Evolutionary conservation across 768 basidiomycete species (phyloP).

Genomic region (Sarcodon aspratus): DNA sequence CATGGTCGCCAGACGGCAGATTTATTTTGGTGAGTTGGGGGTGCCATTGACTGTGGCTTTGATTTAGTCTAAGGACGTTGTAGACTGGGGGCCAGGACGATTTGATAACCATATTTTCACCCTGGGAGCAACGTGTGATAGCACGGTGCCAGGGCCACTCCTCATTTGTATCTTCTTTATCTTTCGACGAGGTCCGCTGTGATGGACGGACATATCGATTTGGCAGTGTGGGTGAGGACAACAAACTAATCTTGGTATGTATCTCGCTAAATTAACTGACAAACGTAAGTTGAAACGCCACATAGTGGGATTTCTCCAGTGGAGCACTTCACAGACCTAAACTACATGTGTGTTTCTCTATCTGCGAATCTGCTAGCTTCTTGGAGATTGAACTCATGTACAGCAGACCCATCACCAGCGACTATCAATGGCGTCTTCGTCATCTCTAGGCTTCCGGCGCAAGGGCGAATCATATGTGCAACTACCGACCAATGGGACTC

Average conservation of each 20-base stretch:
- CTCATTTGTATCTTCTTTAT: conserved; percentile 82
- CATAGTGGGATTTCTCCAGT: conserved; percentile 90
- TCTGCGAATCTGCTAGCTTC: neutral
- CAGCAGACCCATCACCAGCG: conserved; percentile 58
- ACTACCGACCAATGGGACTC: conserved; percentile 30
- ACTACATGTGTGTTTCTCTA: conserved; percentile 31
- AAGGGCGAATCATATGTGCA: conserved; percentile 37
- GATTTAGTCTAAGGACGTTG: conserved; percentile 1
- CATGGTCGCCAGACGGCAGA: conserved; percentile 93
- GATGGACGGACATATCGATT: conserved; percentile 90
- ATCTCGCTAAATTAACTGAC: neutral
- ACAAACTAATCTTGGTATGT: conserved; percentile 79
- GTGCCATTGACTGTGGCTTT: conserved; percentile 1
- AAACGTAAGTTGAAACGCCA: conserved; percentile 3
- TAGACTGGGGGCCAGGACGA: conserved; percentile 98
- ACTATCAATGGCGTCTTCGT: conserved; percentile 65
- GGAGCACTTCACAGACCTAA: conserved; percentile 87
- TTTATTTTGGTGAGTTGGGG: conserved; percentile 60
- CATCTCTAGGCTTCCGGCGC: conserved; percentile 65
- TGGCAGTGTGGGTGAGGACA: conserved; percentile 94
- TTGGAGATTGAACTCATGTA: neutral
- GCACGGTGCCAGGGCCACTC: conserved; percentile 97
- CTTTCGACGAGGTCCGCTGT: conserved; percentile 83
- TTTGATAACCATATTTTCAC: conserved; percentile 87
- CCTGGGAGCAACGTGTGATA: conserved; percentile 87